Conservation (phyloP, 2,329 filamentous ascomycete genomes). For the Stromatinia cepivora region DNA sequence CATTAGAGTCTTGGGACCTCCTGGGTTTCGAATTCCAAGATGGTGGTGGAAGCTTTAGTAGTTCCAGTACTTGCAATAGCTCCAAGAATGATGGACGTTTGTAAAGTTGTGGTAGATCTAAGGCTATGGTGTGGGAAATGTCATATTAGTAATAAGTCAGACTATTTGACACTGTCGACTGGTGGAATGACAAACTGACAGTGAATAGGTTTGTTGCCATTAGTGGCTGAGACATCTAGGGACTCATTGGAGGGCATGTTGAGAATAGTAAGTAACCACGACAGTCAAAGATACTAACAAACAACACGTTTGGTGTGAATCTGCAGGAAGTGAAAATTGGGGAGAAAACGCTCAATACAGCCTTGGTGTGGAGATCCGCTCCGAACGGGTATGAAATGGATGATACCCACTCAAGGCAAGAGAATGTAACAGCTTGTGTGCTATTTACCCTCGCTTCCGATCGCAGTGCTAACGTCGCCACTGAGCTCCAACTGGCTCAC, state of each 20-base stretch:
- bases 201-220: slow-evolving; percentile 13
- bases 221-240: neutral
- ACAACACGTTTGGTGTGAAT: neutral
- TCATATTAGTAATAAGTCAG: neutral
- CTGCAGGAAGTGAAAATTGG: neutral
- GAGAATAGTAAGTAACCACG: neutral
- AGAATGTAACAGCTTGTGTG: neutral
- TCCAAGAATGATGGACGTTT: slow-evolving; percentile 66
- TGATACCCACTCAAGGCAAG: neutral
- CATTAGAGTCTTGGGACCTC: slow-evolving; percentile 43
- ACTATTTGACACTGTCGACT: neutral
- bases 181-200: slow-evolving; percentile 5
- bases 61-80: slow-evolving; percentile 64
- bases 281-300: neutral
- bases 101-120: slow-evolving; percentile 82
- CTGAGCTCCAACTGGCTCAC: neutral
- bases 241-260: slow-evolving; percentile 13
- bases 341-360: neutral
- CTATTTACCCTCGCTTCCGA: neutral
- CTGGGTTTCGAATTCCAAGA: slow-evolving; percentile 57
- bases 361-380: neutral
- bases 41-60: slow-evolving; percentile 65
- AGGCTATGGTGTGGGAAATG: slow-evolving; percentile 46
- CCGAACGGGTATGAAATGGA: neutral
- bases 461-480: neutral